Conservation (phyloP, 1,139 yeast genomes). For the Debaryomyces subglobosus region DNA sequence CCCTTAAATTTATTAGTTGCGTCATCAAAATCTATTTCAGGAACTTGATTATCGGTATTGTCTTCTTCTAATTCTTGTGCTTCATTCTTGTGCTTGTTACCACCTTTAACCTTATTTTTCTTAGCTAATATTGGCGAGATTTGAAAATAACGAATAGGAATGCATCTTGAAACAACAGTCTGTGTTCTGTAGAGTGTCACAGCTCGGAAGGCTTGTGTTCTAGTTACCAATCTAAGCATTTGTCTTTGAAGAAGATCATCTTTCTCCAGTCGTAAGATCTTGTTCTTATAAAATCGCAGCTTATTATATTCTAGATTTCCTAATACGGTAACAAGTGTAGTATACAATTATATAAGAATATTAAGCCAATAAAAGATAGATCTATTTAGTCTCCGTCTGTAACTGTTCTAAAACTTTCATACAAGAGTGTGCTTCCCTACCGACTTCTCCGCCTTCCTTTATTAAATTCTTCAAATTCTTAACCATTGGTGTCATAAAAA, state of each 20-base stretch:
- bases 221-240: conserved; percentile 1
- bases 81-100: conserved; percentile 18
- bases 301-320: conserved; percentile 1
- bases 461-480: conserved; percentile 55
- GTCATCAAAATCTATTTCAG: conserved; percentile 38
- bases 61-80: conserved; percentile 20
- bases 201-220: background rate
- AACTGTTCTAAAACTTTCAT: conserved; percentile 17
- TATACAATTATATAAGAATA: background rate
- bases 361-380: background rate
- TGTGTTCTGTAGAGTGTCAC: background rate
- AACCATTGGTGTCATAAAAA: conserved; percentile 51
- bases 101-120: conserved; percentile 21
- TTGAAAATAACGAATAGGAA: conserved; percentile 10
- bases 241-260: background rate
- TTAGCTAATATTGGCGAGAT: conserved; percentile 13
- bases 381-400: background rate
- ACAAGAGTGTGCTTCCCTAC: conserved; percentile 56
- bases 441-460: conserved; percentile 78
- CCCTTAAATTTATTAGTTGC: conserved; percentile 51
- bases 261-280: background rate
- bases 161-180: background rate
- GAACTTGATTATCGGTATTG: conserved; percentile 18
- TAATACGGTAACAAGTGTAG: background rate
- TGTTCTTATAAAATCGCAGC: background rate